phyloP scores from a whole-genome alignment of 805 yeast species.

The Hanseniaspora hatyaiensis region DNA sequence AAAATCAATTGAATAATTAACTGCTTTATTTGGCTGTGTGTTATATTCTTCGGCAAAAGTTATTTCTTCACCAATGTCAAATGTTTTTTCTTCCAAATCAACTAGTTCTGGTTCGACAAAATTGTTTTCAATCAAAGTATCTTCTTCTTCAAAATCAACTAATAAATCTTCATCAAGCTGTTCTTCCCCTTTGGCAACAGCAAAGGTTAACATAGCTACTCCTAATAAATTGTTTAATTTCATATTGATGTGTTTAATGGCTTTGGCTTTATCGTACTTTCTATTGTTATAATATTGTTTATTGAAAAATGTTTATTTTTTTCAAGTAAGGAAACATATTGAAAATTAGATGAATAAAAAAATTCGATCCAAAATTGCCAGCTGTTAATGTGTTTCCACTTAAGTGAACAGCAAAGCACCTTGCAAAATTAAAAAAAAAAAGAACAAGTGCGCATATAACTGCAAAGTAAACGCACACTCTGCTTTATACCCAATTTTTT shows the following conservation, averaged over 20 bases:
- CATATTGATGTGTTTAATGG: not conserved
- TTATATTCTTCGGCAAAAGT: constrained; percentile 19
- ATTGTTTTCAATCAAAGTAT: not conserved
- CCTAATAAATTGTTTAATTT: not conserved
- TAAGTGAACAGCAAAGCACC: too few relatives aligned
- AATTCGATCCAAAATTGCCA: too few relatives aligned
- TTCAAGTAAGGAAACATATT: too few relatives aligned
- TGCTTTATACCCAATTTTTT: not conserved
- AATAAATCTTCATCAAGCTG: constrained; percentile 1
- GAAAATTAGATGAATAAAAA: too few relatives aligned
- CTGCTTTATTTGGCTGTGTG: constrained; percentile 29
- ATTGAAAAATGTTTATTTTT: too few relatives aligned
- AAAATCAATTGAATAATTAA: constrained; percentile 41
- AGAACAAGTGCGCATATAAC: not conserved
- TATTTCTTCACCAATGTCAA: constrained; percentile 1
- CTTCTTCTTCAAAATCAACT: constrained; percentile 2
- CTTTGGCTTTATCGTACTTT: too few relatives aligned
- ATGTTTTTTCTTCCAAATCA: not conserved
- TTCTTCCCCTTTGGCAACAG: not conserved
- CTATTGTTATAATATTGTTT: too few relatives aligned
- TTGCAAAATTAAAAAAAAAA: too few relatives aligned
- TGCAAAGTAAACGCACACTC: not conserved
- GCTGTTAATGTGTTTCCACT: too few relatives aligned
- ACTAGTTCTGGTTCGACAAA: not conserved
- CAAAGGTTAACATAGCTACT: not conserved